These are phyloP conservation scores for Polyporus arcularius DNA, from an alignment of 768 basidiomycete species.

Conservation along the genomic window DNA sequence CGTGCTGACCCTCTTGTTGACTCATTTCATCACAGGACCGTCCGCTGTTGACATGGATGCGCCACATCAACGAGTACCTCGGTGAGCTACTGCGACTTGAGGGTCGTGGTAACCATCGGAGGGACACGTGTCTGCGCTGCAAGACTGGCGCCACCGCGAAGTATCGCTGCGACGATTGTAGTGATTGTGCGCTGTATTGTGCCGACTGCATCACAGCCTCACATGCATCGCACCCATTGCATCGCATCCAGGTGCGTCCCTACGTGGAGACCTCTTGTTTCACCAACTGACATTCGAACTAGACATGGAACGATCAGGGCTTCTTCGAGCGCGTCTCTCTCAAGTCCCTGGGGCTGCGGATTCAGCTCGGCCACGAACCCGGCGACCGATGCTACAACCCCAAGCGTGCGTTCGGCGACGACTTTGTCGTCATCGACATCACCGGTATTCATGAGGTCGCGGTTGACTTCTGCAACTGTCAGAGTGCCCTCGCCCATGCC, in stretches of 20 bases:
- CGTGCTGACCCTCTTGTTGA: too few relatives aligned
- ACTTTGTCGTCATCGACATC: slow-evolving; percentile 25
- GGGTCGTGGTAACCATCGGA: slow-evolving; percentile 1
- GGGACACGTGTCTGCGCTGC: too few relatives aligned
- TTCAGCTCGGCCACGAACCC: slow-evolving; percentile 29
- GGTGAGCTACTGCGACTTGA: slow-evolving; percentile 6
- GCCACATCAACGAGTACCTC: not conserved
- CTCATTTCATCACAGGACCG: too few relatives aligned
- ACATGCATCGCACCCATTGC: slow-evolving; percentile 16
- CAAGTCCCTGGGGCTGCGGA: slow-evolving; percentile 17
- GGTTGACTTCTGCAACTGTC: slow-evolving; percentile 29
- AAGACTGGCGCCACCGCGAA: too few relatives aligned
- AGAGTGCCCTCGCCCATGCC: not conserved
- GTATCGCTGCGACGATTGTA: not conserved
- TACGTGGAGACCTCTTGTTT: too few relatives aligned
- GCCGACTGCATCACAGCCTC: not conserved
- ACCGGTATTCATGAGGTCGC: slow-evolving; percentile 30
- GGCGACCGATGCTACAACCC: slow-evolving; percentile 17
- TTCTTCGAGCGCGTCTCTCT: slow-evolving; percentile 3
- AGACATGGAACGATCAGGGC: not conserved
- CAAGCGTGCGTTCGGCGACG: not conserved
- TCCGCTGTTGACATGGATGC: too few relatives aligned
- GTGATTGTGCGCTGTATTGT: not conserved
- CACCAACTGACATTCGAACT: not conserved
- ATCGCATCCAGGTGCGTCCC: slow-evolving; percentile 21